Conservation (phyloP, 2,329 filamentous ascomycete genomes). For the Fusarium humuli region DNA sequence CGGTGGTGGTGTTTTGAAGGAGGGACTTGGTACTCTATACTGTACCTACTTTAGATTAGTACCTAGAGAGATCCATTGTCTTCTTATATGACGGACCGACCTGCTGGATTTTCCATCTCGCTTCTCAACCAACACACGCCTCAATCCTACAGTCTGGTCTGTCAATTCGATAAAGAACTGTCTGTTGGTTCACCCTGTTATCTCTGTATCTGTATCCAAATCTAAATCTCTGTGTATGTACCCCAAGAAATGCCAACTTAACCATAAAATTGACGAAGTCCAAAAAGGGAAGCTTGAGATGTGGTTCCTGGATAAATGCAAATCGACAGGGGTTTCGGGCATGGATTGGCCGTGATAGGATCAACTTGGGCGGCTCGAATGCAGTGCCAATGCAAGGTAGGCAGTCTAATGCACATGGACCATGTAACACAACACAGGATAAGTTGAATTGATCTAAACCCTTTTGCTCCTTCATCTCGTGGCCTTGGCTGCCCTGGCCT, state of each 20-base stretch:
- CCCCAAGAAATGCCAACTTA: conserved; percentile 22
- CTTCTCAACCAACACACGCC: conserved; percentile 32
- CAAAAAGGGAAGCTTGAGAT: conserved; percentile 35
- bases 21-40: not conserved
- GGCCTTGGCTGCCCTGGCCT: conserved; percentile 16
- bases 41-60: too few species aligned
- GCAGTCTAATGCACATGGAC: conserved; percentile 1
- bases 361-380: conserved; percentile 22
- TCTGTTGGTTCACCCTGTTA: not conserved
- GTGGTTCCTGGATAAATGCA: conserved; percentile 42
- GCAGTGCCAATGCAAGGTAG: not conserved
- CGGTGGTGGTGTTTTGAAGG: not conserved
- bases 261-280: conserved; percentile 29
- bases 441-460: not conserved
- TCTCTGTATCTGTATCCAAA: not conserved
- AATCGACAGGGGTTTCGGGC: conserved; percentile 21
- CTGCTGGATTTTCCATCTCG: conserved; percentile 16
- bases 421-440: conserved; percentile 10
- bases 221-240: not conserved
- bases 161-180: not conserved
- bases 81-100: conserved; percentile 25
- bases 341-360: conserved; percentile 20
- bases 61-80: conserved; percentile 5
- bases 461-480: conserved; percentile 25
- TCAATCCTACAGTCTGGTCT: conserved; percentile 27